phyloP scores from a whole-genome alignment of 2,329 filamentous ascomycete genomes.

The Pseudogymnoascus sp. region DNA sequence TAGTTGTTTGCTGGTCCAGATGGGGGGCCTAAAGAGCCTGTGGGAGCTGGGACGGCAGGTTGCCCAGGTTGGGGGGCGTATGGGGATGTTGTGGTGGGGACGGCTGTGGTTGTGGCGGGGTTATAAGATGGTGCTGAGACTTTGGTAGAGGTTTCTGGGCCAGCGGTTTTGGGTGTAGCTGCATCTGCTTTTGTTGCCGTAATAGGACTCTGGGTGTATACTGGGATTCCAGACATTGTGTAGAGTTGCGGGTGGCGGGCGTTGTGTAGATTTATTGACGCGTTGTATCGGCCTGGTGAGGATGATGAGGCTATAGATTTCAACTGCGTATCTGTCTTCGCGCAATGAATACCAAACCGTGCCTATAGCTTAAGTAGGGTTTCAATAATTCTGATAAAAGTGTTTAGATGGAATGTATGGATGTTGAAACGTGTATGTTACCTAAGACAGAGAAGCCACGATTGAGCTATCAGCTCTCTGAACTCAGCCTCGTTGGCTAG shows the following conservation, averaged over 20 bases:
- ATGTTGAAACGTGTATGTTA: background rate
- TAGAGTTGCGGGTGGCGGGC: background rate
- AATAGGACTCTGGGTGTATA: constrained; percentile 52
- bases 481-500: background rate
- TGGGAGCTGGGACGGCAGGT: constrained; percentile 35
- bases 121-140: constrained; percentile 16
- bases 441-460: background rate
- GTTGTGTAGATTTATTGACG: background rate
- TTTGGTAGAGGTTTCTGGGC: constrained; percentile 19
- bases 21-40: constrained; percentile 9
- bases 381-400: background rate
- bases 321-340: background rate
- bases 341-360: background rate
- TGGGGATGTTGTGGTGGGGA: constrained; percentile 23
- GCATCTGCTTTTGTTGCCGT: constrained; percentile 45
- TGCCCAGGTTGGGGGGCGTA: constrained; percentile 40
- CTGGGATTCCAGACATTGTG: constrained; percentile 52
- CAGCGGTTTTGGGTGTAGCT: constrained; percentile 38
- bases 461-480: background rate
- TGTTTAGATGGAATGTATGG: background rate
- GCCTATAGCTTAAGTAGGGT: background rate
- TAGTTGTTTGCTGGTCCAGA: constrained; percentile 26
- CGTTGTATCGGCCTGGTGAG: background rate
- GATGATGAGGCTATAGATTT: background rate
- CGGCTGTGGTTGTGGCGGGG: constrained; percentile 23